phyloP scores from a whole-genome alignment of 805 yeast species.

The Cyberlindnera samutprakarnensis region DNA sequence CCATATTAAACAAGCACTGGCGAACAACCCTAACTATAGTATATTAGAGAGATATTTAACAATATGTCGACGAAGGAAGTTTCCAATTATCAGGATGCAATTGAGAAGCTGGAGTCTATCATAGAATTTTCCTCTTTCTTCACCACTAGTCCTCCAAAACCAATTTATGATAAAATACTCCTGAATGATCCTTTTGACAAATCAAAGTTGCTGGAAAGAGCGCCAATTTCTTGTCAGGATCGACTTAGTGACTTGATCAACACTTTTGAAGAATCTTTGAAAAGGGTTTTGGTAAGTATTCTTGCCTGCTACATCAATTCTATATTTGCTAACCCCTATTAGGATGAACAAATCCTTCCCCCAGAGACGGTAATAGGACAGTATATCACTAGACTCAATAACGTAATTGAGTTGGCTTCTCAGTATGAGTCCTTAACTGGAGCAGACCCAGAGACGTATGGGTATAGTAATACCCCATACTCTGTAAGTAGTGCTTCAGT shows the following conservation, averaged over 20 bases:
- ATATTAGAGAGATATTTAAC: background rate
- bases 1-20: no score
- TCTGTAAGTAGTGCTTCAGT: no score
- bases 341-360: background rate
- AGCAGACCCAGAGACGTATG: no score
- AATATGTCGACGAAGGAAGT: background rate
- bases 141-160: background rate
- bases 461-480: no score
- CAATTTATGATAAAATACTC: background rate
- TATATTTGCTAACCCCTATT: background rate
- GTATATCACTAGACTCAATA: no score
- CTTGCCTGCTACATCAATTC: background rate
- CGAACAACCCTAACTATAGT: background rate
- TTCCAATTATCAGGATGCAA: background rate
- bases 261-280: slow-evolving; percentile 2
- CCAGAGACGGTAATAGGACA: background rate
- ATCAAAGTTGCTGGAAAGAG: background rate
- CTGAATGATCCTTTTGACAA: slow-evolving; percentile 1
- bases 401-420: no score
- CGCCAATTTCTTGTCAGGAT: background rate
- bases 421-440: no score
- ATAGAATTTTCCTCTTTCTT: background rate
- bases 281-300: slow-evolving; percentile 1
- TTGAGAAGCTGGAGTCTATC: background rate
- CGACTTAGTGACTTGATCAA: background rate